Evolutionary conservation across 805 yeast genomes (phyloP).

Genomic region (Saturnispora diversa): DNA sequence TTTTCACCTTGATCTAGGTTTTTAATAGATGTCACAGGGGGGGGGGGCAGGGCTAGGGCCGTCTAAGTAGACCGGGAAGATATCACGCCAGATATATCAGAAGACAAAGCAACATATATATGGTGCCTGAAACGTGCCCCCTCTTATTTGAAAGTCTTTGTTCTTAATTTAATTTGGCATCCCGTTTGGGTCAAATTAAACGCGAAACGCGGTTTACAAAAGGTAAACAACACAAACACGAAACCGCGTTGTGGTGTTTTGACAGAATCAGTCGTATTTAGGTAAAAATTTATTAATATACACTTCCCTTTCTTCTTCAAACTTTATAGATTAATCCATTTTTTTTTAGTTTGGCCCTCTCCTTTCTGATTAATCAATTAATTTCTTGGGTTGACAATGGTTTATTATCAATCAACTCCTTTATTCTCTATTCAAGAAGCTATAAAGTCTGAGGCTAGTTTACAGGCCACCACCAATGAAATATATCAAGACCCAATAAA

Average conservation of each 20-base stretch:
- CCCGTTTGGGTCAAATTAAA: background rate
- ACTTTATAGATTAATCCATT: background rate
- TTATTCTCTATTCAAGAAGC: slow-evolving; percentile 21
- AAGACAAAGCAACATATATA: too few relatives aligned
- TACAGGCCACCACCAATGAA: slow-evolving; percentile 1
- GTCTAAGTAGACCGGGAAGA: too few relatives aligned
- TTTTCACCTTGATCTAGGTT: too few relatives aligned
- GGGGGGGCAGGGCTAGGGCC: too few relatives aligned
- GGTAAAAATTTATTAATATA: background rate
- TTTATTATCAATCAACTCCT: slow-evolving; percentile 15
- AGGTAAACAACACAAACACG: slow-evolving; percentile 4
- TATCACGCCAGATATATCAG: too few relatives aligned
- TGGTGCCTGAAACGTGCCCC: background rate
- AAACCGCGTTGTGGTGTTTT: slow-evolving; percentile 4
- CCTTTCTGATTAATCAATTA: too few relatives aligned
- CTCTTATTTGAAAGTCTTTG: background rate
- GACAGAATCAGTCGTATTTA: background rate
- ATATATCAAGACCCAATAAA: slow-evolving; percentile 1
- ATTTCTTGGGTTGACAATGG: background rate
- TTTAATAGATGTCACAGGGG: too few relatives aligned
- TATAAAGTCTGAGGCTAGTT: slow-evolving; percentile 11
- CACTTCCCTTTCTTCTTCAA: background rate
- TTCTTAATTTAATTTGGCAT: background rate
- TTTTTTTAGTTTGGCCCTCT: background rate
- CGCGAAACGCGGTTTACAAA: slow-evolving; percentile 6